Conservation (phyloP, 2,329 filamentous ascomycete species). For the Hortaea werneckii region DNA sequence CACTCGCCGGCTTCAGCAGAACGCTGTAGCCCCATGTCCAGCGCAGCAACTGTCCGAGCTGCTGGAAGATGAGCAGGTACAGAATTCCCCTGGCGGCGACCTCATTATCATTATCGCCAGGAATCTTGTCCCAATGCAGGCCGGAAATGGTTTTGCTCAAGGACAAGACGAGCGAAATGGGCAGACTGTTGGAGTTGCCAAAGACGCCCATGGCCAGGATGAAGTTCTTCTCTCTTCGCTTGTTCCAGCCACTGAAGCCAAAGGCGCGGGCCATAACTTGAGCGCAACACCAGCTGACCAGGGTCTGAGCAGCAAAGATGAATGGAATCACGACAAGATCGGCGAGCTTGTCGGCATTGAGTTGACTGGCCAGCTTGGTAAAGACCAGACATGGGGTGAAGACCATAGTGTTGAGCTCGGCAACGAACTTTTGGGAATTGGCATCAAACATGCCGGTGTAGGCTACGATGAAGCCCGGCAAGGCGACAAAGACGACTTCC, state of each 20-base stretch:
- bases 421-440: constrained; percentile 91
- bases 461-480: constrained; percentile 89
- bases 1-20: constrained; percentile 73
- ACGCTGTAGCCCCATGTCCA: constrained; percentile 99
- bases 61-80: constrained; percentile 94
- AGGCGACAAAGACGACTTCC: constrained; percentile 87
- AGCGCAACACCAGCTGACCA: constrained; percentile 74
- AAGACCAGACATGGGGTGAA: constrained; percentile 98
- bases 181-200: constrained; percentile 94
- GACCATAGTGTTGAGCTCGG: constrained; percentile 89
- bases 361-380: constrained; percentile 88
- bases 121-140: constrained; percentile 85
- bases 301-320: constrained; percentile 81
- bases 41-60: constrained; percentile 84
- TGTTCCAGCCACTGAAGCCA: constrained; percentile 45
- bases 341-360: constrained; percentile 79
- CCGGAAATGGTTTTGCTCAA: constrained; percentile 85
- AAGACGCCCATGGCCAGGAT: constrained; percentile 96
- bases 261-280: constrained; percentile 61
- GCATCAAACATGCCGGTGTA: constrained; percentile 86
- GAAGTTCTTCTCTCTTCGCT: constrained; percentile 79
- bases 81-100: constrained; percentile 88
- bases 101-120: constrained; percentile 88
- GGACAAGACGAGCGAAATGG: constrained; percentile 90
- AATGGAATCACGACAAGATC: constrained; percentile 91